Evolutionary conservation across 208 protist genomes (phyloP), one percentile per base, ranked within the genome.

Genomic region (Wallacemonas sp.): DNA sequence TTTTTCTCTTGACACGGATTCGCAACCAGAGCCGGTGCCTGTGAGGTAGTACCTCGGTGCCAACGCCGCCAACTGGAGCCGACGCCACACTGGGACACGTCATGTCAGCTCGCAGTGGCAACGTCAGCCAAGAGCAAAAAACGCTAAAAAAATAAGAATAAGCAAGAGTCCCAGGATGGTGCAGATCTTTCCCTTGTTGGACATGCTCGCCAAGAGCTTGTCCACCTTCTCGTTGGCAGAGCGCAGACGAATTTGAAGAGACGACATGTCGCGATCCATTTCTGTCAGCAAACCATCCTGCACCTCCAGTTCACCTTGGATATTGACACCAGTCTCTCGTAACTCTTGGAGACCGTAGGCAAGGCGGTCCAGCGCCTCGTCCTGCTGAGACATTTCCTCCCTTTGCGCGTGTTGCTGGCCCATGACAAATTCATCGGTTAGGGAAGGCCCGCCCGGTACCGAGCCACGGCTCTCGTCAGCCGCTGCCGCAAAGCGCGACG

Each of bases 171-270:
- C 41, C 5, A 83, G 39, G 68, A 95, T 87, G 8, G 78, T 88
- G 71, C 89, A 92, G 26, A 95, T 78, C 57, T 95, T 95, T 0
- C 78, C 79, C 58, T 71, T 80, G 64, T 91, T 88, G 32, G 89
- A 92, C 84, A 95, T 86, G 45, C 75, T 87, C 6, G 75, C 78
- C n/a, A 95, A 75, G 21, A 95, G 71, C 58, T 92, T 84, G 44
- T 95, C 84, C 6, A 95, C 78, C 64, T 91, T 95, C 6, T 71
- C 71, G 57, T 95, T 95, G 22, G 85, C 85, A 3, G 77, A 64
- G 4, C 76, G 79, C 52, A 95, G 66, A 12, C 80, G 83, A 21
- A 82, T 70, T 55, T 89, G 85, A 21, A 95, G 73, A 22, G 76
- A 69, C 0, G 78, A 78, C 33, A 95, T 69, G 64, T 86, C 78